Conservation (phyloP, 2,329 filamentous ascomycete genomes). For the Phialocephala sp. region DNA sequence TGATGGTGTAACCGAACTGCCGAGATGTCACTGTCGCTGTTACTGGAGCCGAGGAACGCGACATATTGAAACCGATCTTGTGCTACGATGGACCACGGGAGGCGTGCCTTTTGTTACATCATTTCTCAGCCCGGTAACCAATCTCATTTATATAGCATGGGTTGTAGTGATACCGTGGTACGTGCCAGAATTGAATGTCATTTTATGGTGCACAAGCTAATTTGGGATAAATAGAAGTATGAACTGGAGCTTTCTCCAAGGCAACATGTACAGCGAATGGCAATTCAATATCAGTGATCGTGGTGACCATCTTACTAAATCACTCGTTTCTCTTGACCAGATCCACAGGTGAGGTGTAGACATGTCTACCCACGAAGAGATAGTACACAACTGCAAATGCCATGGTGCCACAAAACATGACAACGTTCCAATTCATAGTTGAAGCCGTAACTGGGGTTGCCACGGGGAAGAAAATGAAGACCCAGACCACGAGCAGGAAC, state of each 20-base stretch:
- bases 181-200: background rate
- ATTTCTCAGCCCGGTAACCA: background rate
- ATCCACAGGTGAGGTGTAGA: conserved; percentile 37
- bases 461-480: conserved; percentile 55
- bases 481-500: conserved; percentile 51
- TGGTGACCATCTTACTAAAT: background rate
- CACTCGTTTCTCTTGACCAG: conserved; percentile 21
- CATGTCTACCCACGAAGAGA: conserved; percentile 40
- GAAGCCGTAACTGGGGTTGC: conserved; percentile 43
- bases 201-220: background rate
- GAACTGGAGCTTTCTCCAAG: background rate
- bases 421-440: conserved; percentile 52
- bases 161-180: background rate
- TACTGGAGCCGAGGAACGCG: background rate
- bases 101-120: background rate
- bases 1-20: background rate
- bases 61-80: conserved; percentile 8
- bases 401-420: conserved; percentile 29
- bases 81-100: background rate
- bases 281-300: too few relatives aligned
- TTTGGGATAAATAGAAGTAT: background rate
- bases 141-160: background rate
- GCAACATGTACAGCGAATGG: background rate
- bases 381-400: conserved; percentile 38
- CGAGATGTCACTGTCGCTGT: background rate